Evolutionary conservation across 352 stramenopile species (phyloP).

Genomic region (Plasmopara viticola): DNA sequence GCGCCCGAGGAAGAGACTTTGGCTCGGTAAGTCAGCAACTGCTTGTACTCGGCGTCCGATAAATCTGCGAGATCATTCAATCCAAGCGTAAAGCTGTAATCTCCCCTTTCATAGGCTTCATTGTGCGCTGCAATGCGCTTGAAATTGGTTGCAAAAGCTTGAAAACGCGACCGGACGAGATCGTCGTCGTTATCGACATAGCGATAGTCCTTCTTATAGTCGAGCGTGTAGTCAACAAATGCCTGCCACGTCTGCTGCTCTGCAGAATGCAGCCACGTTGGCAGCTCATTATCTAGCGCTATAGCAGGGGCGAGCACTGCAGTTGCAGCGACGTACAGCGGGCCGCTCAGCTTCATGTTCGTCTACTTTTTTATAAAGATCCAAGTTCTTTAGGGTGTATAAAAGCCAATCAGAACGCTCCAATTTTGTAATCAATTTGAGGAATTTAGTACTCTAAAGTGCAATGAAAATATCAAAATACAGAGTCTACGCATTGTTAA

Average conservation of each 20-base stretch:
- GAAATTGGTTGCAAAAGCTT: conserved; percentile 41
- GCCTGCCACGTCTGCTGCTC: conserved; percentile 34
- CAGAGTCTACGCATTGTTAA: conserved; percentile 5
- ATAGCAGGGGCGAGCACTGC: background rate
- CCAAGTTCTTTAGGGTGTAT: background rate
- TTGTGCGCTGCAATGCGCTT: conserved; percentile 49
- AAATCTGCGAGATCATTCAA: conserved; percentile 43
- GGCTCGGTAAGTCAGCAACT: conserved; percentile 26
- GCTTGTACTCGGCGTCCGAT: conserved; percentile 34
- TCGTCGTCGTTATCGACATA: conserved; percentile 29
- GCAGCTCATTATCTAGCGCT: conserved; percentile 15
- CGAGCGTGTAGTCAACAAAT: conserved; percentile 53
- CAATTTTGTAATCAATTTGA: background rate
- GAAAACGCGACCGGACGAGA: conserved; percentile 36
- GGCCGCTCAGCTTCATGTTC: conserved; percentile 23
- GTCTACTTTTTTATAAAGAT: background rate
- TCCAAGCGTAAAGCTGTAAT: conserved; percentile 44
- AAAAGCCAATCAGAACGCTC: background rate
- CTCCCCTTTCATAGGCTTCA: conserved; percentile 33
- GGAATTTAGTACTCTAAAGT: background rate
- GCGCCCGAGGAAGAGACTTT: background rate
- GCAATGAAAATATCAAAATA: background rate
- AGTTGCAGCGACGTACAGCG: conserved; percentile 5
- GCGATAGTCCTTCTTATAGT: conserved; percentile 47
- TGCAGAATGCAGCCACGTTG: conserved; percentile 6